Evolutionary conservation across 192 early-diverging fungal genomes (phyloP), one percentile per base, ranked within the genome.

Genomic region (Mortierella claussenii): DNA sequence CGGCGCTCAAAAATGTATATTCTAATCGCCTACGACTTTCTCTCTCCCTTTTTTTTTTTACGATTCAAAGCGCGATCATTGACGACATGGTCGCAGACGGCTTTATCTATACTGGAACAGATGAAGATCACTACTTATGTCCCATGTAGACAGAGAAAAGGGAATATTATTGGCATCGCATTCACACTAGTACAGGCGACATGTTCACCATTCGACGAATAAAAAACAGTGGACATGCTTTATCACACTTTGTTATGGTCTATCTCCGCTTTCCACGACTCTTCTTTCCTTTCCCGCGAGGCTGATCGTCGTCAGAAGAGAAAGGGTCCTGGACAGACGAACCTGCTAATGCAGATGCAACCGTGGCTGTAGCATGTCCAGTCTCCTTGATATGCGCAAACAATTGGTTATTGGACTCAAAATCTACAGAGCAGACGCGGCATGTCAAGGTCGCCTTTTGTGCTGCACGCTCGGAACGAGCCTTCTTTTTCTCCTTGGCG

Each of bases 351-450:
- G 13, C 36, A 30, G 46, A 55, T 10, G 37, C 13, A 40, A 13
- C 37, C 3, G 55, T 27, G 17, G 90, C 89, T 50, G 86, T 67
- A 4, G 97, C 95, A 79, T 98, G 97, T 15, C 95, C 94, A 15
- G 91, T 93, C 23, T 83, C 83, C 44, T 92, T 89, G 33, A 98
- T 93, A 68, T 98, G 97, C 1, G 86, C 80, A 81, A 98, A 98
- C 1, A 98, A 81, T 69, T 91, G 89, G 69, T 93, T 97, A 49
- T 93, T 88, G 23, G 91, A 86, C 11, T 82, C 55, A 80, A 96
- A 98, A n/a, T 55, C 73, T 24, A 82, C 78, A 20, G 48, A 47
- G 78, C 97, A 98, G 0, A 95, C 89, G 65, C 94, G 93, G 81
- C 97, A 98, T 2, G 43, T 59, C n/a, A 83, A 33, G 2, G 32